These are phyloP conservation scores for Jatropha podagrica DNA, from an alignment of 441 rosid species.

Conservation along the genomic window DNA sequence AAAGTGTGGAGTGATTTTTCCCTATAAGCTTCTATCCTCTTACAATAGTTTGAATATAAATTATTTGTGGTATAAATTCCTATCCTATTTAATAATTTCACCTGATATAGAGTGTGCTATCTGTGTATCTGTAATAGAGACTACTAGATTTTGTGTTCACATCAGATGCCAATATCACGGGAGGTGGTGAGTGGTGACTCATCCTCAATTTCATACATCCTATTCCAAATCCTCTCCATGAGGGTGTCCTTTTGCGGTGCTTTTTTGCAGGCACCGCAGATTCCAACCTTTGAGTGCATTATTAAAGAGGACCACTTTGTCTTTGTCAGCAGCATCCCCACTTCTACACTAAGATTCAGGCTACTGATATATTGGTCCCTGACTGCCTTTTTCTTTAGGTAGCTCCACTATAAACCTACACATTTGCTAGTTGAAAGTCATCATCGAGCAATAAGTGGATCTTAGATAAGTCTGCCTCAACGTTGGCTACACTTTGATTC, in stretches of 20 bases:
- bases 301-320: slow-evolving; percentile 22
- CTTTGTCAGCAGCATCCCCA: neutral
- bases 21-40: no score
- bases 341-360: neutral
- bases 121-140: neutral
- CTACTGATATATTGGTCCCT: slow-evolving; percentile 4
- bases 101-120: no score
- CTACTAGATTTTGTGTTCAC: neutral
- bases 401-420: neutral
- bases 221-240: neutral
- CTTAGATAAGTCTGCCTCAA: neutral
- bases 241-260: neutral
- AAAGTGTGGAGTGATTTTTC: no score
- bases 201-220: neutral
- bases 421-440: neutral
- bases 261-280: neutral
- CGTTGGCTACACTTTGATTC: neutral
- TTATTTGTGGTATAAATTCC: no score
- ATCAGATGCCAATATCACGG: neutral
- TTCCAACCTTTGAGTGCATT: neutral
- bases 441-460: neutral
- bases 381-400: neutral
- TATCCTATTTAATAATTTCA: no score
- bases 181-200: neutral
- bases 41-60: no score